Percentiles rank a stretch among this genome's conserved stretches.
Evolutionary conservation across 1,284 basidiomycete genomes (phyloP).

Genomic region (Exobasidium cylindrosporum): DNA sequence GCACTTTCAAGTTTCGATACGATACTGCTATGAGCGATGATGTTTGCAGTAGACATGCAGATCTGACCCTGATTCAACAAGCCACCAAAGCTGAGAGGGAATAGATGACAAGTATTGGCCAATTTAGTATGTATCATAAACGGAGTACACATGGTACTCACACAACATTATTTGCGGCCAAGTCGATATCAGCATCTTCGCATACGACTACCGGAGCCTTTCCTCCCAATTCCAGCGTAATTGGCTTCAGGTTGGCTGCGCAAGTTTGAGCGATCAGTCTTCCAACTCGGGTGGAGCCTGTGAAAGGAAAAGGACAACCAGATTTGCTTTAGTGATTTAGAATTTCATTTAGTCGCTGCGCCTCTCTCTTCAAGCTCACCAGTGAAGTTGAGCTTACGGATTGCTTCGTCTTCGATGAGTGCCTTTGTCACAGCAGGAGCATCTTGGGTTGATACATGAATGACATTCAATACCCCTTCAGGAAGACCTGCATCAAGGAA

Average conservation of each 20-base stretch:
- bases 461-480: conserved; percentile 63
- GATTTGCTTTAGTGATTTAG: conserved; percentile 20
- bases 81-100: conserved; percentile 58
- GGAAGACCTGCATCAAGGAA: conserved; percentile 64
- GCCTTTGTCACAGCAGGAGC: conserved; percentile 60
- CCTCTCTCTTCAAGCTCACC: neutral
- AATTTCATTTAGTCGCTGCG: conserved; percentile 1
- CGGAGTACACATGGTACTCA: conserved; percentile 11
- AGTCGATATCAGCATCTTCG: conserved; percentile 64
- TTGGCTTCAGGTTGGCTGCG: conserved; percentile 69
- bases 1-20: conserved; percentile 56
- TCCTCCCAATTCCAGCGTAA: conserved; percentile 58
- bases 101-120: neutral
- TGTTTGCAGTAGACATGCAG: conserved; percentile 69
- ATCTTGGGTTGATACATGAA: conserved; percentile 62
- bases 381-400: conserved; percentile 58
- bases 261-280: conserved; percentile 79
- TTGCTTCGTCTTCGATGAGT: conserved; percentile 62
- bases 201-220: conserved; percentile 61
- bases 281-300: conserved; percentile 67
- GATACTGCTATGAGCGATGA: conserved; percentile 62
- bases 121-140: neutral
- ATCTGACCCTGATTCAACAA: conserved; percentile 67
- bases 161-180: conserved; percentile 59
- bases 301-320: too few relatives aligned